Evolutionary conservation across 2,329 filamentous ascomycete genomes (phyloP).

Genomic region (Colletotrichum cuscutae): DNA sequence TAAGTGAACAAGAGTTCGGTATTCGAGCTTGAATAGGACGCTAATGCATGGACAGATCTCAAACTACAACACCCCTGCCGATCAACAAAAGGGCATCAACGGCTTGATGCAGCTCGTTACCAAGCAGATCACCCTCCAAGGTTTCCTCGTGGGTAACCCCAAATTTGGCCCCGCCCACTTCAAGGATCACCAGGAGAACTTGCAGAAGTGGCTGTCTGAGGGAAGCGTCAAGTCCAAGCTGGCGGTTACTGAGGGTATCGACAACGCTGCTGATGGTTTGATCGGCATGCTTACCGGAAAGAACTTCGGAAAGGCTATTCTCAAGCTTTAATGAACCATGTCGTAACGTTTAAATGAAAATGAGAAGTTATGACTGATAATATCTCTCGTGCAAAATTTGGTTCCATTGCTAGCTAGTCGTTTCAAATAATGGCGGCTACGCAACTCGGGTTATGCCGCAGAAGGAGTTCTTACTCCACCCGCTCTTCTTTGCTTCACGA

Average conservation of each 20-base stretch:
- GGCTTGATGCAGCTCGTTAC: conserved; percentile 72
- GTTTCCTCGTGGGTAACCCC: conserved; percentile 82
- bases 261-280: conserved; percentile 78
- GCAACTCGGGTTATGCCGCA: no score
- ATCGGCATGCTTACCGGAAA: conserved; percentile 79
- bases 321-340: conserved; percentile 62
- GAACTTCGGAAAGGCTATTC: conserved; percentile 87
- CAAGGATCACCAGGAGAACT: conserved; percentile 78
- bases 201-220: conserved; percentile 82
- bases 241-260: conserved; percentile 78
- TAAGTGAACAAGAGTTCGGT: no score
- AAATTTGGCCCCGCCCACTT: conserved; percentile 72
- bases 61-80: conserved; percentile 72
- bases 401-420: no score
- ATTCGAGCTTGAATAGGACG: no score
- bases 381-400: background rate
- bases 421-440: background rate
- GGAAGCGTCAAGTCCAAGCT: conserved; percentile 79
- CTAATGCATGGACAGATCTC: conserved; percentile 58
- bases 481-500: background rate
- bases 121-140: conserved; percentile 77
- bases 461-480: no score
- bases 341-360: background rate
- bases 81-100: conserved; percentile 72
- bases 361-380: background rate